These are phyloP conservation scores for Angomonas deanei DNA, from an alignment of 208 protist genomes.

Conservation along the genomic window DNA sequence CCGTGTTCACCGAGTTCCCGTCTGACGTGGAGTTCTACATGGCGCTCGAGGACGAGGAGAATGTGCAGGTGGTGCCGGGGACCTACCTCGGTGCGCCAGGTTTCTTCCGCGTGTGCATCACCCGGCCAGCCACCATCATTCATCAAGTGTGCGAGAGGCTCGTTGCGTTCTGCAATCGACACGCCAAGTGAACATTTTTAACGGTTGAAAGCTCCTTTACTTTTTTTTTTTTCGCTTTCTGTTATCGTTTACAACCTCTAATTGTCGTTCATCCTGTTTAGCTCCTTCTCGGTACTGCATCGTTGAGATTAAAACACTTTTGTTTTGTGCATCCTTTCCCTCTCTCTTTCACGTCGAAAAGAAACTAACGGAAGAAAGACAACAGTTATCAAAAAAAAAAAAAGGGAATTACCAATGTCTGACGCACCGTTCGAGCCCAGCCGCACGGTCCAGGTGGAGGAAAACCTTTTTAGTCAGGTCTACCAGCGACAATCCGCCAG, in stretches of 20 bases:
- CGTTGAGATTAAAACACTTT: no score
- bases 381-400: no score
- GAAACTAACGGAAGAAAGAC: no score
- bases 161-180: no score
- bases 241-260: background rate
- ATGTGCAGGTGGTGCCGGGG: background rate
- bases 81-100: background rate
- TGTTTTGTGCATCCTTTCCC: no score
- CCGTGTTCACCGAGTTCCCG: background rate
- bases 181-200: no score
- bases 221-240: background rate
- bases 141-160: no score
- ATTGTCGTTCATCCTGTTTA: background rate
- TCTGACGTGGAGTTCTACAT: background rate
- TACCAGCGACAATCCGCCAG: conserved; percentile 30
- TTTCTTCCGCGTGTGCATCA: background rate
- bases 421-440: conserved; percentile 20
- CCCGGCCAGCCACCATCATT: background rate
- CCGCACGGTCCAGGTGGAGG: conserved; percentile 35
- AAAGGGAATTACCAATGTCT: conserved; percentile 4
- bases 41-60: background rate
- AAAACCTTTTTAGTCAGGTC: conserved; percentile 30
- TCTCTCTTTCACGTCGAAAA: no score
- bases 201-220: no score
- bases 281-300: background rate